Base-by-base conservation (phyloP, 1,139 yeast genomes). In the Wickerhamiella pararugosa region DNA sequence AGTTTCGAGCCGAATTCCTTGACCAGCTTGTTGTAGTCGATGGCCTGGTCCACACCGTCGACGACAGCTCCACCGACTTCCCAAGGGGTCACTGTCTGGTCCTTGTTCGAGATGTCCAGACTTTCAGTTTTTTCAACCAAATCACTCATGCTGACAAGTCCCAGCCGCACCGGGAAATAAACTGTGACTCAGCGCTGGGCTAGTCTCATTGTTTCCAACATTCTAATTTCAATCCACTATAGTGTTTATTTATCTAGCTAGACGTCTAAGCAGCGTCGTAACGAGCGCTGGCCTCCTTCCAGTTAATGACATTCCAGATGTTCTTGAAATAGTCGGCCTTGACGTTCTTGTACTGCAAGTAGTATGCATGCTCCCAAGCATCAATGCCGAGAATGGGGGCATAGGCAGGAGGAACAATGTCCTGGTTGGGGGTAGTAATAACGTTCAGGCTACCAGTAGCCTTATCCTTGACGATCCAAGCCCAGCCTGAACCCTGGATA, bases 341-440 rank as follows among this genome's bases (percentile, higher is more conserved):
- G 61, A 79, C 90, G 67, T 87, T 87, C 67, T 83, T 81, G 71
- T 87, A 87, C 66, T 87, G 96, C 66, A 87, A 72, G 73, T 87
- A 87, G 71, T 86, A 87, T 43, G 97, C 96, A 60, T 87, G 97
- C 66, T 87, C 97, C 97, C 97, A 87, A 49, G 97, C 96, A 59
- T 87, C 97, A 61, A 87, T 83, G 43, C 95, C 97, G 47, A 87
- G 73, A 62, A 87, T 69, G 40, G 96, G 95, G 44, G 76, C 71
- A 59, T 74, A 71, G 29, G 73, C 68, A 34, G 84, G 80, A 40
- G 80, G 71, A 33, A 82, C 84, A 34, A 94, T 81, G 65, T 87
- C 97, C 65, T 87, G 97, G 71, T 87, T 87, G 53, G 75, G 70
- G 53, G 87, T 82, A 59, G 87, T 83, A 48, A 84, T 81, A 45